Evolutionary conservation across 495 filamentous ascomycete species (phyloP).

Genomic region (Lepidopterella palustris): DNA sequence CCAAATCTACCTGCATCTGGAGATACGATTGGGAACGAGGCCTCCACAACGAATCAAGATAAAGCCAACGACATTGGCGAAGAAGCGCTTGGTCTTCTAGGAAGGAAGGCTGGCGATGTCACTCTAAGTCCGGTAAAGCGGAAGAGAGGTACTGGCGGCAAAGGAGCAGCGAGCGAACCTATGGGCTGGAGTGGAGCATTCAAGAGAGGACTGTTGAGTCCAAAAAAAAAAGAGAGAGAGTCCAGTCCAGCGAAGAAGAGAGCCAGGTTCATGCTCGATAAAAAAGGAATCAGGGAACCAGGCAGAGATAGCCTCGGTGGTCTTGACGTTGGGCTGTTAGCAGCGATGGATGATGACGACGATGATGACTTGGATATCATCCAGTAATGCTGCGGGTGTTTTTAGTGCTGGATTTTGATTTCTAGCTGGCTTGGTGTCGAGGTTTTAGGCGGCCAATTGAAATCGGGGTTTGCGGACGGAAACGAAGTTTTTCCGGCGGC

Average conservation of each 20-base stretch:
- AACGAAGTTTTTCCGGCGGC: too few species aligned
- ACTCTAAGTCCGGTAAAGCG: constrained; percentile 69
- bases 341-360: constrained; percentile 35
- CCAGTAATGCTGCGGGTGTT: too few species aligned
- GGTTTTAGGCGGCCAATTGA: too few species aligned
- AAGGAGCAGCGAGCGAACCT: constrained; percentile 31
- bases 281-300: constrained; percentile 39
- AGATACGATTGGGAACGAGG: neutral
- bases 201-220: constrained; percentile 25
- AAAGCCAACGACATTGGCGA: constrained; percentile 36
- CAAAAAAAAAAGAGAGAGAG: constrained; percentile 28
- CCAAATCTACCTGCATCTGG: constrained; percentile 3
- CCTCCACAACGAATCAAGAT: constrained; percentile 6
- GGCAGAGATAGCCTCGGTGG: constrained; percentile 35
- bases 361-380: constrained; percentile 41
- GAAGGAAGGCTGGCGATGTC: constrained; percentile 51
- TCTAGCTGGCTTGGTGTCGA: too few species aligned
- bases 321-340: constrained; percentile 22
- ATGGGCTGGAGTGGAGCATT: constrained; percentile 40
- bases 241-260: constrained; percentile 33
- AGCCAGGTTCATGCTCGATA: constrained; percentile 35
- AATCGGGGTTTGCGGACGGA: too few species aligned
- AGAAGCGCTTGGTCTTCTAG: constrained; percentile 50
- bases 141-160: constrained; percentile 43
- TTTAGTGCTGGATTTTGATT: too few species aligned